These are phyloP conservation scores for Termitomyces heimii DNA, from an alignment of 768 basidiomycete species.

Conservation along the genomic window DNA sequence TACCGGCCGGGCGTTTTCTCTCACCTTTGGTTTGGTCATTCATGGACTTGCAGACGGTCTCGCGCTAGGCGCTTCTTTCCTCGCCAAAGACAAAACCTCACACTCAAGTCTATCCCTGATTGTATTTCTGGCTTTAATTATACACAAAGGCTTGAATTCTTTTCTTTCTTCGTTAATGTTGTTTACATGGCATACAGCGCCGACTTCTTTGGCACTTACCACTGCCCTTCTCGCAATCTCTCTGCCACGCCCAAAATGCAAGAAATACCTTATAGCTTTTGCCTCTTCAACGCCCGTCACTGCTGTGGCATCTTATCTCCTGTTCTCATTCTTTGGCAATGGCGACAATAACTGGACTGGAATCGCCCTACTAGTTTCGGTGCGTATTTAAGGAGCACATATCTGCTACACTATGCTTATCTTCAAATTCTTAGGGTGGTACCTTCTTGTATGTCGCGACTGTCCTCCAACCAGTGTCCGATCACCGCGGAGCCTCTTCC, in stretches of 20 bases:
- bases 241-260: conserved; percentile 64
- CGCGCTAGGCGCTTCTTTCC: conserved; percentile 77
- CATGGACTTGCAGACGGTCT: conserved; percentile 92
- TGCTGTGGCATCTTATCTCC: conserved; percentile 68
- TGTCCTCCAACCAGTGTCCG: conserved; percentile 72
- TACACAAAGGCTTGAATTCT: conserved; percentile 72
- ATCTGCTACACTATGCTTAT: background rate
- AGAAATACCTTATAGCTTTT: conserved; percentile 72
- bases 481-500: conserved; percentile 27
- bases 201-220: conserved; percentile 86
- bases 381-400: conserved; percentile 30
- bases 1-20: conserved; percentile 48
- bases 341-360: conserved; percentile 59
- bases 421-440: conserved; percentile 54
- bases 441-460: conserved; percentile 95
- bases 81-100: conserved; percentile 25
- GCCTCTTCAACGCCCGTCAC: conserved; percentile 79
- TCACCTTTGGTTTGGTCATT: conserved; percentile 81
- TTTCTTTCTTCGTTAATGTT: background rate
- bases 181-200: conserved; percentile 45
- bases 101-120: conserved; percentile 61
- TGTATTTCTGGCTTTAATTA: conserved; percentile 84
- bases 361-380: conserved; percentile 77
- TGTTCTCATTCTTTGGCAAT: conserved; percentile 52
- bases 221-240: conserved; percentile 76